Conservation (phyloP, 106 monocot genomes). For the Vanilla planifolia region DNA sequence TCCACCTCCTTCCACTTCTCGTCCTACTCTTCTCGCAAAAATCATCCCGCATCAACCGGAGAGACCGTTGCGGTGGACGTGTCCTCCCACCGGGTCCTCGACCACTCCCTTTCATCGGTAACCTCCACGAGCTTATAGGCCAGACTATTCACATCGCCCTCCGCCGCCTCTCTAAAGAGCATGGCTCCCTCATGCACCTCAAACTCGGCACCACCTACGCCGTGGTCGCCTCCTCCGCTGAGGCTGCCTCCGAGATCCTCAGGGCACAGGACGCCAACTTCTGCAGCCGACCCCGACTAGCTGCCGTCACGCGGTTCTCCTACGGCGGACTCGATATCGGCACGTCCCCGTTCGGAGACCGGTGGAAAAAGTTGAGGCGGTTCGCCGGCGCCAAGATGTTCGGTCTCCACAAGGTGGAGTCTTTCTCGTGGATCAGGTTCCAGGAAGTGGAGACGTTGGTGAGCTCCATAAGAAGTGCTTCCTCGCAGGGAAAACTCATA, state of each 20-base stretch:
- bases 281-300: not conserved
- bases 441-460: slow-evolving; percentile 1
- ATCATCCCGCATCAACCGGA: not conserved
- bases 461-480: not conserved
- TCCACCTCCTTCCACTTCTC: not conserved
- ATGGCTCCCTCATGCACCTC: slow-evolving; percentile 20
- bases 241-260: slow-evolving; percentile 3
- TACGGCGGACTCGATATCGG: slow-evolving; percentile 5
- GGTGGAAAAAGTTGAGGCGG: slow-evolving; percentile 11
- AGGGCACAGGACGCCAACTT: slow-evolving; percentile 15
- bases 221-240: slow-evolving; percentile 17
- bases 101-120: slow-evolving; percentile 31
- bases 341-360: slow-evolving; percentile 4
- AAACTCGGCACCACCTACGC: slow-evolving; percentile 12
- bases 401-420: not conserved
- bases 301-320: not conserved
- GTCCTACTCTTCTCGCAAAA: not conserved
- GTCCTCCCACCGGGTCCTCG: slow-evolving; percentile 14
- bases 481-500: not conserved
- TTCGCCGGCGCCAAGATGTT: slow-evolving; percentile 3
- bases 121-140: slow-evolving; percentile 24
- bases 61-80: not conserved
- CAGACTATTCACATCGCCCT: slow-evolving; percentile 9
- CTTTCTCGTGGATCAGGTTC: not conserved
- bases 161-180: slow-evolving; percentile 1